A percentile compares a stretch with the other conserved stretches of the same genome.
Evolutionary conservation across 2,329 filamentous ascomycete species (phyloP).

Genomic region (Colletotrichum caudatum): DNA sequence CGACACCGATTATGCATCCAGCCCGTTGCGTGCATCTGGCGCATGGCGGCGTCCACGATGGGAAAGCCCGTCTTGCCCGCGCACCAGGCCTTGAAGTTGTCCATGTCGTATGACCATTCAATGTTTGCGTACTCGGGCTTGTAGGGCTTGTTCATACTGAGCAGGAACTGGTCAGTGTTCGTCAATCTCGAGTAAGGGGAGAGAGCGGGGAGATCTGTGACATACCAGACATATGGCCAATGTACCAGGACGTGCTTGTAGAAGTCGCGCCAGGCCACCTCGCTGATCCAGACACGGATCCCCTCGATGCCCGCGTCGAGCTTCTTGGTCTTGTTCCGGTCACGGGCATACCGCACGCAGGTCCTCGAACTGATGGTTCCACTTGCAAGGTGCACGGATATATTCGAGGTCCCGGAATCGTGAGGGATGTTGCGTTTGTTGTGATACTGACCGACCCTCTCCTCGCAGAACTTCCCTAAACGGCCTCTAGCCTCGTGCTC

Average conservation of each 20-base stretch:
- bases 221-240: conserved; percentile 85
- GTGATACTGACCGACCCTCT: conserved; percentile 72
- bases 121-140: conserved; percentile 89
- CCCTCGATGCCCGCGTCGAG: conserved; percentile 76
- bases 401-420: conserved; percentile 70
- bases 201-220: conserved; percentile 18
- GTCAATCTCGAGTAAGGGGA: not conserved
- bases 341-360: conserved; percentile 72
- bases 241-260: conserved; percentile 87
- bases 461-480: conserved; percentile 74
- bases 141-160: conserved; percentile 70
- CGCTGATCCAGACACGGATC: conserved; percentile 80
- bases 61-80: conserved; percentile 82
- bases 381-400: conserved; percentile 79
- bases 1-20: conserved; percentile 90
- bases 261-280: conserved; percentile 89
- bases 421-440: conserved; percentile 75
- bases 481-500: conserved; percentile 77
- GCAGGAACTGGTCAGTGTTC: conserved; percentile 18
- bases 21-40: conserved; percentile 74
- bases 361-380: conserved; percentile 77
- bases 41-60: conserved; percentile 88
- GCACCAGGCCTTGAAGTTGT: conserved; percentile 80
- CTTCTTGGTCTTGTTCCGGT: conserved; percentile 71
- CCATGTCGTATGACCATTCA: conserved; percentile 80